Percentiles rank a stretch among this genome's conserved stretches.
Evolutionary conservation across 2,329 filamentous ascomycete species (phyloP).

Genomic region (Exophiala alcalophila): DNA sequence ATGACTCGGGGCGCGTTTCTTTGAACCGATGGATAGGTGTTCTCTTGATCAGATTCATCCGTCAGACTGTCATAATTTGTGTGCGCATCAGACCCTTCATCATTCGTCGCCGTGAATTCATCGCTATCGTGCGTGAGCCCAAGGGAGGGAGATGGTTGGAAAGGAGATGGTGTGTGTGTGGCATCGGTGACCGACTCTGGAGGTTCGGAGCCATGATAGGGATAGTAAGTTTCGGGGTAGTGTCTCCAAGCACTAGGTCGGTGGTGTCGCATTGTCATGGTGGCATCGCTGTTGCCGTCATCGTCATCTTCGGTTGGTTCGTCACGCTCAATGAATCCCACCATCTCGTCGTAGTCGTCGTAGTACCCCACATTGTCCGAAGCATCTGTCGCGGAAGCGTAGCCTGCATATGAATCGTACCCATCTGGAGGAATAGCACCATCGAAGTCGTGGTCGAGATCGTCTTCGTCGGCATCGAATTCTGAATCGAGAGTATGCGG

Average conservation of each 20-base stretch:
- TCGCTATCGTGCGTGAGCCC: too few species aligned
- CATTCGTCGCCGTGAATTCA: background rate
- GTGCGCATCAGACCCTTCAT: slow-evolving; percentile 2
- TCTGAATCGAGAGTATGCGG: slow-evolving; percentile 13
- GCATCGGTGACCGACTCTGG: too few species aligned
- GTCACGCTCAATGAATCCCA: slow-evolving; percentile 26
- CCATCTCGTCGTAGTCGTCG: slow-evolving; percentile 23
- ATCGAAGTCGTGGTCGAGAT: slow-evolving; percentile 18
- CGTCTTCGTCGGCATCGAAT: slow-evolving; percentile 23
- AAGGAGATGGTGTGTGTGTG: too few species aligned
- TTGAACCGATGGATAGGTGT: background rate
- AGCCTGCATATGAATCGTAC: slow-evolving; percentile 3
- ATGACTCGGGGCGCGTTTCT: slow-evolving; percentile 1
- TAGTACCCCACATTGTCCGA: slow-evolving; percentile 8
- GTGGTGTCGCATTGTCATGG: slow-evolving; percentile 13
- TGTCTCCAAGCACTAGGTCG: too few species aligned
- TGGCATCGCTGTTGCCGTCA: slow-evolving; percentile 18
- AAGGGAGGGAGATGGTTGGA: too few species aligned
- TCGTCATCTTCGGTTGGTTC: slow-evolving; percentile 18
- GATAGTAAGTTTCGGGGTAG: too few species aligned
- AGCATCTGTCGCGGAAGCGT: slow-evolving; percentile 4
- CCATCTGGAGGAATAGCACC: slow-evolving; percentile 6
- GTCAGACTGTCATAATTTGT: slow-evolving; percentile 22
- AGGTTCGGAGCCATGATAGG: too few species aligned
- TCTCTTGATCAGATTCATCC: slow-evolving; percentile 13